A percentile compares a stretch with the other conserved stretches of the same genome.
Evolutionary conservation across 306 rosid species (phyloP).

Genomic region (Trifolium dubium): DNA sequence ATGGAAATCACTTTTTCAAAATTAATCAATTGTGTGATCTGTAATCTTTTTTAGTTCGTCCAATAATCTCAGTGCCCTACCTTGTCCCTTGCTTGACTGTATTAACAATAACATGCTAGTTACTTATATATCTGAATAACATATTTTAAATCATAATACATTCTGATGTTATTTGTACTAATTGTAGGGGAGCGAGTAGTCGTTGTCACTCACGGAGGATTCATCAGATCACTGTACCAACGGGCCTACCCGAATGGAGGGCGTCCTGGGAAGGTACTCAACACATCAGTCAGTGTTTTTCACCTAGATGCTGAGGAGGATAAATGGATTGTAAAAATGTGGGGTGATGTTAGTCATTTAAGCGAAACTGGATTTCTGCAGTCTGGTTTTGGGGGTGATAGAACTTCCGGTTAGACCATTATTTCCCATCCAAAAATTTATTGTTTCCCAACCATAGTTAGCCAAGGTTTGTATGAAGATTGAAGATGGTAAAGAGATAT

Average conservation of each 20-base stretch:
- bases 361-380: conserved; percentile 59
- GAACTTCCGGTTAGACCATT: conserved; percentile 69
- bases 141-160: background rate
- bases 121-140: background rate
- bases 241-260: conserved; percentile 57
- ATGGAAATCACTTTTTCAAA: conserved; percentile 17
- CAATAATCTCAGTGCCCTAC: conserved; percentile 2
- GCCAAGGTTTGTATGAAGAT: conserved; percentile 23
- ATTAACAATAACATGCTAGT: conserved; percentile 29
- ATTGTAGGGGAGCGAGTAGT: conserved; percentile 72
- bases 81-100: conserved; percentile 2
- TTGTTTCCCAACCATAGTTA: conserved; percentile 32
- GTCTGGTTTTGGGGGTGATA: conserved; percentile 88
- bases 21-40: conserved; percentile 20
- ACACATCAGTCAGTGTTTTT: conserved; percentile 72
- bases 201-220: conserved; percentile 79
- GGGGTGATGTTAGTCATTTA: conserved; percentile 89
- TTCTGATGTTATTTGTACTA: conserved; percentile 25
- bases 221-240: conserved; percentile 61
- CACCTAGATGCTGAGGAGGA: conserved; percentile 64
- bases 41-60: conserved; percentile 16
- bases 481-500: background rate
- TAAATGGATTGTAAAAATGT: conserved; percentile 63
- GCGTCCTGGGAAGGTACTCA: conserved; percentile 60
- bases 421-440: conserved; percentile 27